These are phyloP conservation scores for rapeseed (Brassica napus) DNA, from an alignment of 345 rosid genomes.

Conservation along the genomic window DNA sequence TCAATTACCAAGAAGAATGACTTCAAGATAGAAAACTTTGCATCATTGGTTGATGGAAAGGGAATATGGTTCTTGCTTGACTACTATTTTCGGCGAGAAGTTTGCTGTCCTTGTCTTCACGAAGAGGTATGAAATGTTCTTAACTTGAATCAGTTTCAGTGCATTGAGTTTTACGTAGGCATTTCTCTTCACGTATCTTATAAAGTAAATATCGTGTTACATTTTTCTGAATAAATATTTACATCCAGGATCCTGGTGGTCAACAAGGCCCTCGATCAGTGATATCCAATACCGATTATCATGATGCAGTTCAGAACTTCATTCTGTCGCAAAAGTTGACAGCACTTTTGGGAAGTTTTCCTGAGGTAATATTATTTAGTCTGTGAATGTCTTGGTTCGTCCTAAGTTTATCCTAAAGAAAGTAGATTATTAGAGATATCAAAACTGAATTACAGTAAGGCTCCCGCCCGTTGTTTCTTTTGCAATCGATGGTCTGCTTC, in stretches of 20 bases:
- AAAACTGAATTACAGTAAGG: conserved; percentile 7
- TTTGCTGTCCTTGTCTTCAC: conserved; percentile 57
- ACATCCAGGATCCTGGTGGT: conserved; percentile 52
- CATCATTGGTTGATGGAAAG: conserved; percentile 78
- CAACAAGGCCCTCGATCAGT: conserved; percentile 62
- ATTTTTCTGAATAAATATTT: conserved; percentile 20
- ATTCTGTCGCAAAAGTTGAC: conserved; percentile 80
- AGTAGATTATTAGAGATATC: not conserved
- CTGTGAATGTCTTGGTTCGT: not conserved
- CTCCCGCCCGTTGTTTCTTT: conserved; percentile 1
- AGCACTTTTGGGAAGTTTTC: conserved; percentile 76
- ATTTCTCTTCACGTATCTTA: conserved; percentile 17
- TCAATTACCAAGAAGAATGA: conserved; percentile 65
- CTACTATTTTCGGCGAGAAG: conserved; percentile 79
- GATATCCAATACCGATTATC: conserved; percentile 59
- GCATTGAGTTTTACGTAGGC: not conserved
- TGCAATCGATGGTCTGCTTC: not conserved
- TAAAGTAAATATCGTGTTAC: conserved; percentile 14
- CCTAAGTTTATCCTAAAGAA: conserved; percentile 5
- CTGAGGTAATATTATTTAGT: conserved; percentile 61
- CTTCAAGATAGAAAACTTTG: conserved; percentile 48
- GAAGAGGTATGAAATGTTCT: conserved; percentile 46
- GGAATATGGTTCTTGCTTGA: conserved; percentile 97
- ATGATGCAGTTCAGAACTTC: conserved; percentile 85
- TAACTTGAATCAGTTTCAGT: conserved; percentile 14